Evolutionary conservation across 2,329 filamentous ascomycete genomes (phyloP).

Genomic region (Myriangium duriaei): DNA sequence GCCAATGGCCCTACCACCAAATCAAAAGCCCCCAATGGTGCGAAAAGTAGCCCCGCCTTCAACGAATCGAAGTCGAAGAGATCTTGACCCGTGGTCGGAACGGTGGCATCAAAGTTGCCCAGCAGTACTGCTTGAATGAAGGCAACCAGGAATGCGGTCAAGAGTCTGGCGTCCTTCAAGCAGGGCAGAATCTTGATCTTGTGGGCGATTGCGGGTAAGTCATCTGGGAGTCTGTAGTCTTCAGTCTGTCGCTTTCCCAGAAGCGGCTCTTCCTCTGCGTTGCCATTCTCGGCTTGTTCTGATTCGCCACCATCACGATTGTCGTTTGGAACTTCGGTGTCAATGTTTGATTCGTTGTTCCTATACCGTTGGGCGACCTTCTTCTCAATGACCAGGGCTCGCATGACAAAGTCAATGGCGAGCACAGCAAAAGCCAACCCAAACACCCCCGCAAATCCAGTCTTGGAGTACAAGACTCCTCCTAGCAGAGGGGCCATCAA

Average conservation of each 20-base stretch:
- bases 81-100: conserved; percentile 32
- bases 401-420: conserved; percentile 46
- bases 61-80: conserved; percentile 34
- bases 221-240: conserved; percentile 31
- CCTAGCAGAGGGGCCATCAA: conserved; percentile 47
- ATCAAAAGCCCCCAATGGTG: conserved; percentile 32
- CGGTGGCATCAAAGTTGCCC: conserved; percentile 35
- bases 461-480: conserved; percentile 47
- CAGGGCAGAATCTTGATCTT: conserved; percentile 37
- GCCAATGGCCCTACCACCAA: conserved; percentile 35
- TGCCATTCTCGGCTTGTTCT: conserved; percentile 14
- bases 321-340: conserved; percentile 9
- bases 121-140: conserved; percentile 33
- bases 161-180: conserved; percentile 28
- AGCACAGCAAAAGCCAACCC: conserved; percentile 43
- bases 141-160: conserved; percentile 28
- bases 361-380: conserved; percentile 40
- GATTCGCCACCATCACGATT: conserved; percentile 14
- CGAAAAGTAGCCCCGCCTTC: conserved; percentile 33
- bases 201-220: conserved; percentile 28
- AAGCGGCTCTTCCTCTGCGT: conserved; percentile 25
- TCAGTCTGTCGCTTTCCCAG: conserved; percentile 24
- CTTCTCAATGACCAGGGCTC: conserved; percentile 50
- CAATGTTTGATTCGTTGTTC: conserved; percentile 16
- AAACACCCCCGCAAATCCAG: conserved; percentile 48